Percentiles rank a stretch among this genome's conserved stretches.
Conservation (phyloP, 306 rosid genomes). For the Vigna trinervia region DNA sequence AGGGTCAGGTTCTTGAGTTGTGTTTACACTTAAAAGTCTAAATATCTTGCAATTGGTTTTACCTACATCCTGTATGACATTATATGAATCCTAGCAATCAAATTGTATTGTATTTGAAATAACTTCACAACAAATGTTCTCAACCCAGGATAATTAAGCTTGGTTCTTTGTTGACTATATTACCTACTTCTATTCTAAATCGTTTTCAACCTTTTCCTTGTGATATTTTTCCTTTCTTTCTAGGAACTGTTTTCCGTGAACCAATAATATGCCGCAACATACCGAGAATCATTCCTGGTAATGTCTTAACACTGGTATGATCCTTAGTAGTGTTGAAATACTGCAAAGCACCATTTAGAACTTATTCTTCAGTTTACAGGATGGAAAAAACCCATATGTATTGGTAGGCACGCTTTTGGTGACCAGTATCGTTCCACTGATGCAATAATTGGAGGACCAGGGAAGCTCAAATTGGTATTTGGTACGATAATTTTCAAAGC, state of each 20-base stretch:
- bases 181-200: conserved; percentile 1
- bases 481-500: conserved; percentile 59
- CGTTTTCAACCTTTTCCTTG: background rate
- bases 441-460: conserved; percentile 72
- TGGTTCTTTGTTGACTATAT: conserved; percentile 14
- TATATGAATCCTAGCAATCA: conserved; percentile 14
- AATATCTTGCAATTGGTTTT: background rate
- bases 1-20: background rate
- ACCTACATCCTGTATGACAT: conserved; percentile 14
- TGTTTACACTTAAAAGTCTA: background rate
- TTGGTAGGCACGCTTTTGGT: conserved; percentile 98
- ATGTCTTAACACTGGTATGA: conserved; percentile 41
- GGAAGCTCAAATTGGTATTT: conserved; percentile 93
- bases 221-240: conserved; percentile 38
- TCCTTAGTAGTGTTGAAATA: conserved; percentile 36
- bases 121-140: background rate
- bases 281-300: conserved; percentile 84
- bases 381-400: conserved; percentile 98
- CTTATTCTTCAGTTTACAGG: conserved; percentile 64
- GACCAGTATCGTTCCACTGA: conserved; percentile 99
- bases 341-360: conserved; percentile 42
- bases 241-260: conserved; percentile 97
- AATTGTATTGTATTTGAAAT: background rate
- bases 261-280: conserved; percentile 87
- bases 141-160: background rate